Percentiles rank a stretch among this genome's conserved stretches.
These are phyloP conservation scores for Austroboletus eburneus DNA, from an alignment of 768 basidiomycete genomes.

Conservation along the genomic window DNA sequence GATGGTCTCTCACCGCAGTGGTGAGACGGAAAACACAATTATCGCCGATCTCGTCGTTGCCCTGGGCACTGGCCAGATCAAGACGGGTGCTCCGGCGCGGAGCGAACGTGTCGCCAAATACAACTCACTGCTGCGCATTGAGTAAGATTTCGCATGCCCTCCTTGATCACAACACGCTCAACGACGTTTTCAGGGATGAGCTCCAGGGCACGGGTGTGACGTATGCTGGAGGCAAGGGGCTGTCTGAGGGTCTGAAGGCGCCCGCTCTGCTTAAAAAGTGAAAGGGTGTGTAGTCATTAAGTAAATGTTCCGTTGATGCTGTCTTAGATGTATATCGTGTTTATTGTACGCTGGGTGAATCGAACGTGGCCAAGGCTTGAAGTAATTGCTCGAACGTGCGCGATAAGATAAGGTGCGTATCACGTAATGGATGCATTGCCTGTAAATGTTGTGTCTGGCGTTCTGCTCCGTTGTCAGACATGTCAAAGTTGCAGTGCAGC, in stretches of 20 bases:
- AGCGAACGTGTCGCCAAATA: slow-evolving; percentile 97
- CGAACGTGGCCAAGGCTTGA: too few relatives aligned
- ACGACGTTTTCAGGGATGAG: slow-evolving; percentile 56
- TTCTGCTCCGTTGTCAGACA: slow-evolving; percentile 4
- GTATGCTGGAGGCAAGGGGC: slow-evolving; percentile 75
- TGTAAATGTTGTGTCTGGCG: slow-evolving; percentile 1
- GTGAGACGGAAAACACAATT: slow-evolving; percentile 96
- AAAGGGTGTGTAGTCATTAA: slow-evolving; percentile 1
- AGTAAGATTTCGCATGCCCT: slow-evolving; percentile 45
- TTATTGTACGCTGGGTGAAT: slow-evolving; percentile 26
- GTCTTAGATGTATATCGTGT: slow-evolving; percentile 23
- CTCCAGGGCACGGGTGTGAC: slow-evolving; percentile 56
- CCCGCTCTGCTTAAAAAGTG: slow-evolving; percentile 73
- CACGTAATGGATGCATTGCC: slow-evolving; percentile 17
- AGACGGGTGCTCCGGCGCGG: slow-evolving; percentile 96
- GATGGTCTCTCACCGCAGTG: slow-evolving; percentile 99
- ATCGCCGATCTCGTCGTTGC: slow-evolving; percentile 96
- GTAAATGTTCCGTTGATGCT: too few relatives aligned
- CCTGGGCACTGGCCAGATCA: slow-evolving; percentile 91
- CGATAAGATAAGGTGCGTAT: slow-evolving; percentile 24
- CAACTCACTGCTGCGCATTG: slow-evolving; percentile 86
- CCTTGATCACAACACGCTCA: slow-evolving; percentile 1
- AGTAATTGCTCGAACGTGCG: slow-evolving; percentile 10
- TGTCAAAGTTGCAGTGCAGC: slow-evolving; percentile 22
- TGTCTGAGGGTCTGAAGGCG: slow-evolving; percentile 70